Conservation (phyloP, 208 protist genomes). For the Crithidia thermophila region DNA sequence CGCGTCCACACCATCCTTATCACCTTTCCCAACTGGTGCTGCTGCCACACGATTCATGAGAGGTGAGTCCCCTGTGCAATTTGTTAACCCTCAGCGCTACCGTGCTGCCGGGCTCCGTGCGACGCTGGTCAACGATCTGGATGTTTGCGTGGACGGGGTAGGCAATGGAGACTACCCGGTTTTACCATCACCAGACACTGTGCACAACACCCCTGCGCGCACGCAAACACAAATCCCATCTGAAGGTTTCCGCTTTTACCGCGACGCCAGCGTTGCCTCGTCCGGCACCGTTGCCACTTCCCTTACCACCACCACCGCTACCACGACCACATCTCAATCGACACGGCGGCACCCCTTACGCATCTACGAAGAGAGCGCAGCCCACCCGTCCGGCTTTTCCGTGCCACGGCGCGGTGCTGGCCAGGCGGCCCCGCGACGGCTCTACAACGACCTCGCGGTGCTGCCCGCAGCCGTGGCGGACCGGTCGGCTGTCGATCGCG, state of each 20-base stretch:
- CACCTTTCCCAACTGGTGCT: no score
- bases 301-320: not conserved
- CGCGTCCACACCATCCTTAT: no score
- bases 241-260: not conserved
- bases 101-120: no score
- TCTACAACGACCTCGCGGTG: constrained; percentile 5
- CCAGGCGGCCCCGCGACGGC: constrained; percentile 4
- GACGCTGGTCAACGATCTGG: no score
- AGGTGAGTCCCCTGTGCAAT: no score
- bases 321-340: not conserved
- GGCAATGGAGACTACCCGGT: no score
- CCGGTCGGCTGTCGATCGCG: constrained; percentile 3
- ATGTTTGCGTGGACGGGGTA: no score
- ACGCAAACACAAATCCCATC: not conserved
- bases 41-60: no score
- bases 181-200: no score
- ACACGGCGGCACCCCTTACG: constrained; percentile 8
- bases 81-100: no score
- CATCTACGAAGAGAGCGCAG: constrained; percentile 10
- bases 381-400: constrained; percentile 23
- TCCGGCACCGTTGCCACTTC: not conserved
- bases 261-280: not conserved
- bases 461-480: constrained; percentile 14
- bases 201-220: no score
- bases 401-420: constrained; percentile 23